These are phyloP conservation scores for Populus trichocarpa DNA, from an alignment of 441 rosid species.

Conservation along the genomic window DNA sequence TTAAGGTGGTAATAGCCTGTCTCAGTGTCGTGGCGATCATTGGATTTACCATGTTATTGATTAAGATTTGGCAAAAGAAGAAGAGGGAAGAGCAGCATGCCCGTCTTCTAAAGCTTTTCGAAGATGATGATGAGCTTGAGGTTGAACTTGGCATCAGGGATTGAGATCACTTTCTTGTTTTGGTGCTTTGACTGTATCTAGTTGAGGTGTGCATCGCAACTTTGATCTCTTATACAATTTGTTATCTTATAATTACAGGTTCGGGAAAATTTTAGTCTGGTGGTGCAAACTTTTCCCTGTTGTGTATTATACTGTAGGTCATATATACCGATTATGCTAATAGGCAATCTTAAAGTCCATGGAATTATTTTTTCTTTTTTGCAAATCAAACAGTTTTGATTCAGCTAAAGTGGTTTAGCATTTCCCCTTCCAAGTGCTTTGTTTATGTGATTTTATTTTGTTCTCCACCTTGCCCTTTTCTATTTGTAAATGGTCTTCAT, in stretches of 20 bases:
- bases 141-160: slow-evolving; percentile 82
- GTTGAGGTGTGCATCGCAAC: background rate
- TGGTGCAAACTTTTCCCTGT: background rate
- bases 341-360: background rate
- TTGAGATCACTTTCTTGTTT: slow-evolving; percentile 18
- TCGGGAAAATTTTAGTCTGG: background rate
- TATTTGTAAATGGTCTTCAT: no score
- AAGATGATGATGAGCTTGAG: slow-evolving; percentile 85
- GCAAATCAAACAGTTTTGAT: background rate
- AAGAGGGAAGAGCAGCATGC: slow-evolving; percentile 85
- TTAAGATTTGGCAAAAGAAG: slow-evolving; percentile 78
- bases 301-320: background rate
- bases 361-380: background rate
- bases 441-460: background rate
- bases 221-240: background rate
- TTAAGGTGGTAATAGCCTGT: slow-evolving; percentile 40
- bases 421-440: background rate
- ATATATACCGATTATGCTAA: background rate
- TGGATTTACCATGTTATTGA: slow-evolving; percentile 47
- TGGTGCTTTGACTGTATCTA: background rate
- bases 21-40: slow-evolving; percentile 43
- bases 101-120: slow-evolving; percentile 70
- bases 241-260: background rate
- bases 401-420: background rate
- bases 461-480: background rate